Evolutionary conservation across 768 basidiomycete species (phyloP).

Genomic region (Galerina marginata): DNA sequence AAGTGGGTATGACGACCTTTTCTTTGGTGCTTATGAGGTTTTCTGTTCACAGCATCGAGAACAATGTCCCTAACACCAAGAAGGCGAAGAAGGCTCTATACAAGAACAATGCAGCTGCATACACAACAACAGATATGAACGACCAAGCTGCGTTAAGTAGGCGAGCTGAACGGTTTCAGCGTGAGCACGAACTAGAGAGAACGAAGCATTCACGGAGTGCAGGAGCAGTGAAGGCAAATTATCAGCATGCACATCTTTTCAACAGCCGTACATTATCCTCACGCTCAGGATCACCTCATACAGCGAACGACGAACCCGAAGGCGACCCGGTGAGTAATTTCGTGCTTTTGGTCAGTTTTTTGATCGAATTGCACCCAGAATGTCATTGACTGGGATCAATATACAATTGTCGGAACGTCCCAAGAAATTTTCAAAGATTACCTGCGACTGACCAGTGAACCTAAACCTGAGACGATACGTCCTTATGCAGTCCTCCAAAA

Average conservation of each 20-base stretch:
- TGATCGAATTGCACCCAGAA: conserved; percentile 58
- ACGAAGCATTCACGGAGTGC: conserved; percentile 54
- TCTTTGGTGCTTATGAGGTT: conserved; percentile 33
- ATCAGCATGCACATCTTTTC: conserved; percentile 60
- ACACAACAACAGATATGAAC: conserved; percentile 53
- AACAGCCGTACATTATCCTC: conserved; percentile 43
- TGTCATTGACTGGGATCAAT: conserved; percentile 94
- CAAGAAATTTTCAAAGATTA: conserved; percentile 95
- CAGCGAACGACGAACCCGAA: conserved; percentile 65
- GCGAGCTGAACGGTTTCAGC: conserved; percentile 88
- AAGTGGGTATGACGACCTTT: conserved; percentile 22
- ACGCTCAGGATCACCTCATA: conserved; percentile 55
- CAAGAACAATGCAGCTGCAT: conserved; percentile 41
- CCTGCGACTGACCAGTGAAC: conserved; percentile 91
- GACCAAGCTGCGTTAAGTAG: conserved; percentile 75
- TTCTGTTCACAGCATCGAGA: conserved; percentile 25
- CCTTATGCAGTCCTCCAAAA: conserved; percentile 84
- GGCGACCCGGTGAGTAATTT: conserved; percentile 64
- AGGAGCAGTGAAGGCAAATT: conserved; percentile 47
- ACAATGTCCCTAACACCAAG: conserved; percentile 45
- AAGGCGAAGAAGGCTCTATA: conserved; percentile 68
- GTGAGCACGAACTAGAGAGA: conserved; percentile 87
- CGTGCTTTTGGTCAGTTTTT: neutral
- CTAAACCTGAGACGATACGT: conserved; percentile 92
- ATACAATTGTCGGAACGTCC: conserved; percentile 93